A percentile compares a stretch with the other conserved stretches of the same genome.
These are phyloP conservation scores for Mycena capillaripes DNA, from an alignment of 768 basidiomycete species.

Conservation along the genomic window DNA sequence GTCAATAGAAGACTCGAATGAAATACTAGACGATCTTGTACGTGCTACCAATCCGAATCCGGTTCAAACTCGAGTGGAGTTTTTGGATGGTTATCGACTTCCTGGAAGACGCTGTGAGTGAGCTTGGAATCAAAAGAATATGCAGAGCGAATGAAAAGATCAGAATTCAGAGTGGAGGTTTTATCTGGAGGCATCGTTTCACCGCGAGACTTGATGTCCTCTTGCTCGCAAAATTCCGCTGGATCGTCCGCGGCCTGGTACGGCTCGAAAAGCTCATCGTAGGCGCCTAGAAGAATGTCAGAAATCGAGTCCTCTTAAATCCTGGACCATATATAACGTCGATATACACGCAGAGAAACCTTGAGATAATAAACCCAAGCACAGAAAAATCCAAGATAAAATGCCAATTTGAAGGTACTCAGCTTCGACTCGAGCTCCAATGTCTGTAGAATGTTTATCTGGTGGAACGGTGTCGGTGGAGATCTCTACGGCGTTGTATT, in stretches of 20 bases:
- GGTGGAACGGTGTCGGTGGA: not conserved
- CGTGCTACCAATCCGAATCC: no score
- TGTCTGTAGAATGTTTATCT: not conserved
- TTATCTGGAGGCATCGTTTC: not conserved
- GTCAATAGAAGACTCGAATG: no score
- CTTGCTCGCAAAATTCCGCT: not conserved
- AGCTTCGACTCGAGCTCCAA: not conserved
- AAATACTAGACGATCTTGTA: no score
- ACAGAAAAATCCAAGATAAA: not conserved
- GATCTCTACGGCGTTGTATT: not conserved
- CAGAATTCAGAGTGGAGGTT: not conserved
- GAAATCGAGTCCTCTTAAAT: not conserved
- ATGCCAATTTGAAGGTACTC: not conserved
- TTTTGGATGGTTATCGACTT: not conserved
- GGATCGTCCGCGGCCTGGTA: not conserved
- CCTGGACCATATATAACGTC: not conserved
- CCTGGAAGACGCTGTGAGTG: not conserved
- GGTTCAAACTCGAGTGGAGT: not conserved
- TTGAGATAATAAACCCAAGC: not conserved
- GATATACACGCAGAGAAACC: not conserved
- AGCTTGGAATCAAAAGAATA: not conserved
- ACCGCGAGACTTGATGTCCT: not conserved
- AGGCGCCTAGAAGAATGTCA: not conserved
- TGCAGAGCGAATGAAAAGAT: not conserved
- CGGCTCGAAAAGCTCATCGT: not conserved